Percentiles rank a stretch among this genome's conserved stretches.
Conservation (phyloP, 2,329 filamentous ascomycete genomes). For the Talaromyces sp. region DNA sequence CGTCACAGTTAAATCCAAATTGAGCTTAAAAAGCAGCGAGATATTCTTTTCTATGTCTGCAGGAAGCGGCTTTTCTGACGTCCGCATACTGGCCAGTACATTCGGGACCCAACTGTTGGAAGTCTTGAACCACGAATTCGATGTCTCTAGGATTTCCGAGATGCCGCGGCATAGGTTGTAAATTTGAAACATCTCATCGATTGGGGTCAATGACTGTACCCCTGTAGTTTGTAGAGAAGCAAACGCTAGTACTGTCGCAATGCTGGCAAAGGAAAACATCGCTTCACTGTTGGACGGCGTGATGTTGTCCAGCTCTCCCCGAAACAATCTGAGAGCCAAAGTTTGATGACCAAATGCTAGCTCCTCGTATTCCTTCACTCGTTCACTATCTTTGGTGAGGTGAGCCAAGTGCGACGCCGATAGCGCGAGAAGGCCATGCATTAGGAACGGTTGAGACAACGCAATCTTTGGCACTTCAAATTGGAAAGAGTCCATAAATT, state of each 20-base stretch:
- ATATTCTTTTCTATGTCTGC: constrained; percentile 15
- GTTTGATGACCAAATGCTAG: constrained; percentile 24
- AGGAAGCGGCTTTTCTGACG: constrained; percentile 13
- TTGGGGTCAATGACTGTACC: constrained; percentile 13
- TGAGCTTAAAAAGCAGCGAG: constrained; percentile 8
- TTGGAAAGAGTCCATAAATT: constrained; percentile 18
- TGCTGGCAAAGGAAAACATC: constrained; percentile 25
- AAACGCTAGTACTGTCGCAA: constrained; percentile 27
- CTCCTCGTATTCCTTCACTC: constrained; percentile 19
- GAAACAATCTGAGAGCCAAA: constrained; percentile 20
- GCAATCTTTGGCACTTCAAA: constrained; percentile 18
- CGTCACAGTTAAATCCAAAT: constrained; percentile 13
- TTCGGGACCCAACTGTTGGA: constrained; percentile 13
- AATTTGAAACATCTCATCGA: constrained; percentile 21
- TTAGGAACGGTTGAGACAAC: constrained; percentile 19
- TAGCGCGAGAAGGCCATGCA: constrained; percentile 22
- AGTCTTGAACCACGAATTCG: constrained; percentile 16
- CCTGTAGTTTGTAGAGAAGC: constrained; percentile 18
- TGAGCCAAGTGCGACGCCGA: constrained; percentile 20
- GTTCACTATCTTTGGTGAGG: constrained; percentile 19
- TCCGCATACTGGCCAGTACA: constrained; percentile 7
- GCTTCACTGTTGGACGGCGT: constrained; percentile 25
- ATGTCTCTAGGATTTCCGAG: constrained; percentile 19
- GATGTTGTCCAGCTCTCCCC: constrained; percentile 19
- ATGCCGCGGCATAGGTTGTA: constrained; percentile 24